Percentiles rank a stretch among this genome's conserved stretches.
These are phyloP conservation scores for Nannizzia gypsea DNA, from an alignment of 2,329 filamentous ascomycete genomes.

Conservation along the genomic window DNA sequence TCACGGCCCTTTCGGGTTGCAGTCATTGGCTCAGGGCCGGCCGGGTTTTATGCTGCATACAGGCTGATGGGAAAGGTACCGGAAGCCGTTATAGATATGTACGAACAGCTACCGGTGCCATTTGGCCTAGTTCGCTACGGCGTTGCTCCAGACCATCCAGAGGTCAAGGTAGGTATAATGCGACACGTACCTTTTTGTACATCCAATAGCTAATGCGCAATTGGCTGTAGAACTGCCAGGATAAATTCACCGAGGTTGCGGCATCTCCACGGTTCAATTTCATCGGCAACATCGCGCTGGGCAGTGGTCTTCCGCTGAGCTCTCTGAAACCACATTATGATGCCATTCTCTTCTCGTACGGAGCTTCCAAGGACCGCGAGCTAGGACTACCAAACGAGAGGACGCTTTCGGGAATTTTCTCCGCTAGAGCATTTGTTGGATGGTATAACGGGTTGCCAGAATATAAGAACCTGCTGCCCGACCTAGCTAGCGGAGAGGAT, in stretches of 20 bases:
- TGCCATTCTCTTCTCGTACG: slow-evolving; percentile 84
- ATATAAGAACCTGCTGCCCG: slow-evolving; percentile 58
- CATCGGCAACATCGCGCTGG: slow-evolving; percentile 77
- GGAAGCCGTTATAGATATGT: slow-evolving; percentile 78
- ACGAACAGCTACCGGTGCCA: slow-evolving; percentile 82
- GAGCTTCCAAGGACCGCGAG: slow-evolving; percentile 69
- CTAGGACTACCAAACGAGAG: slow-evolving; percentile 68
- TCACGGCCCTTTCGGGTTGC: slow-evolving; percentile 63
- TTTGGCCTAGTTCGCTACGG: slow-evolving; percentile 88
- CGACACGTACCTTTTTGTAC: neutral
- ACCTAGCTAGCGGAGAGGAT: slow-evolving; percentile 63
- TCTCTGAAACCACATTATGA: slow-evolving; percentile 73
- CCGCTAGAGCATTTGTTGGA: slow-evolving; percentile 84
- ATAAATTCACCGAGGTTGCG: slow-evolving; percentile 84
- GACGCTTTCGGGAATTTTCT: slow-evolving; percentile 62
- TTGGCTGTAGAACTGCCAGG: slow-evolving; percentile 67
- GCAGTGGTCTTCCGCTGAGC: slow-evolving; percentile 54
- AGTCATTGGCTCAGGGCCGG: slow-evolving; percentile 83
- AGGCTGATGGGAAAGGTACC: slow-evolving; percentile 66
- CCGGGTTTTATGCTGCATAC: slow-evolving; percentile 89
- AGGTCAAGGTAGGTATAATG: slow-evolving; percentile 65
- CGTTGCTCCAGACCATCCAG: slow-evolving; percentile 95
- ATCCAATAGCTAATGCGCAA: neutral
- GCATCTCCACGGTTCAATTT: slow-evolving; percentile 74
- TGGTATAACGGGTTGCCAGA: slow-evolving; percentile 98